Evolutionary conservation across 2,329 filamentous ascomycete species (phyloP).

Genomic region (Fusarium neocosmosporiellum): DNA sequence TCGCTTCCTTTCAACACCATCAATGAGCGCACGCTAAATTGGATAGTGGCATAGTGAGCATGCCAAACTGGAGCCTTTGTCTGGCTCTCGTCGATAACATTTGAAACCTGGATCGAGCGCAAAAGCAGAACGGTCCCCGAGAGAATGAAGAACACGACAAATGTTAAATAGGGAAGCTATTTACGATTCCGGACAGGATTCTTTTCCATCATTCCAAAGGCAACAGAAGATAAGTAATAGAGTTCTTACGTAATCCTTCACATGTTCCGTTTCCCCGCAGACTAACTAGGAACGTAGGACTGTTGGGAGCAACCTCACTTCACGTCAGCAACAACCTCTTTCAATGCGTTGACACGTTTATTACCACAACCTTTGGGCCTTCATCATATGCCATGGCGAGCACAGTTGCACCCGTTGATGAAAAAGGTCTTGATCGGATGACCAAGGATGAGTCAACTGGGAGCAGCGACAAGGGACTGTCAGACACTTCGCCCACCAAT

Average conservation of each 20-base stretch:
- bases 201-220: background rate
- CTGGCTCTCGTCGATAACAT: background rate
- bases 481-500: background rate
- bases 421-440: background rate
- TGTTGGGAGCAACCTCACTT: background rate
- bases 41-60: background rate
- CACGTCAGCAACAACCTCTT: background rate
- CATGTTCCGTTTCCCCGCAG: background rate
- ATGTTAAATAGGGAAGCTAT: background rate
- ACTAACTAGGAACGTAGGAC: background rate
- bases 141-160: background rate
- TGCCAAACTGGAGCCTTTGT: background rate
- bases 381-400: background rate
- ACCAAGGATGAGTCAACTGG: background rate
- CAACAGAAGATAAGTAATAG: background rate
- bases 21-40: background rate
- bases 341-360: background rate
- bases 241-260: background rate
- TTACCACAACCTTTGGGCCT: background rate
- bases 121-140: background rate
- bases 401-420: background rate
- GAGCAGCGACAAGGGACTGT: background rate
- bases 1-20: background rate
- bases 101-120: background rate
- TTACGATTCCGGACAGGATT: background rate